These are phyloP conservation scores for Biancaea sappan DNA, from an alignment of 306 rosid species.

Conservation along the genomic window DNA sequence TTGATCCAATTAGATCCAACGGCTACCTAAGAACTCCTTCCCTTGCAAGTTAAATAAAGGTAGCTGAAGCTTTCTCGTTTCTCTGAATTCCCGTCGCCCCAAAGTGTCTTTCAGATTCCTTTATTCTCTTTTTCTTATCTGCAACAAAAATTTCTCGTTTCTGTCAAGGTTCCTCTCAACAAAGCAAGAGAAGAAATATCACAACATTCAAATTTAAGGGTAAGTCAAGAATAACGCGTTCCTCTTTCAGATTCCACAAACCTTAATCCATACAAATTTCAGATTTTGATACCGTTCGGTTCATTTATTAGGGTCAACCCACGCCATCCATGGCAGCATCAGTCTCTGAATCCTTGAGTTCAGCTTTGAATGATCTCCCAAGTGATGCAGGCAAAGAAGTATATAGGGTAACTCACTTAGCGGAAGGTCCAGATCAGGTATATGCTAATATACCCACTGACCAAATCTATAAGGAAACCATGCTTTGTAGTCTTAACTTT, in stretches of 20 bases:
- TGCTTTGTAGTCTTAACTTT: neutral
- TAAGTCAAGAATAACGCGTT: neutral
- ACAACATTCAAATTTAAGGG: neutral
- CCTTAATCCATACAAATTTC: neutral
- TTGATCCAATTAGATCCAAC: no score
- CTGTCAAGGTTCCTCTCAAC: neutral
- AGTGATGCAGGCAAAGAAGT: neutral
- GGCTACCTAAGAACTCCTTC: no score
- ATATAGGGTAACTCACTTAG: neutral
- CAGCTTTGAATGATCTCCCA: neutral
- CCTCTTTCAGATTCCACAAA: no score
- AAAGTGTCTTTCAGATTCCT: neutral
- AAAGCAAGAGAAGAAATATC: neutral
- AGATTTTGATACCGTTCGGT: neutral
- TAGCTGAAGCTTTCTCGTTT: no score
- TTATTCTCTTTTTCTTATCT: neutral
- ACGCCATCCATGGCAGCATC: neutral
- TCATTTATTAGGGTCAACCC: neutral
- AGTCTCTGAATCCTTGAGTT: neutral
- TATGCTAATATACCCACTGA: neutral
- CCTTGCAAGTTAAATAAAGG: no score
- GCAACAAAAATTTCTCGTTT: neutral
- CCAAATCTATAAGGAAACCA: neutral
- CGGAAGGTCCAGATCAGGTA: neutral
- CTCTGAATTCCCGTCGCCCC: neutral